These are phyloP conservation scores for Trichoderma sp. DNA, from an alignment of 2,329 filamentous ascomycete species.

Conservation along the genomic window DNA sequence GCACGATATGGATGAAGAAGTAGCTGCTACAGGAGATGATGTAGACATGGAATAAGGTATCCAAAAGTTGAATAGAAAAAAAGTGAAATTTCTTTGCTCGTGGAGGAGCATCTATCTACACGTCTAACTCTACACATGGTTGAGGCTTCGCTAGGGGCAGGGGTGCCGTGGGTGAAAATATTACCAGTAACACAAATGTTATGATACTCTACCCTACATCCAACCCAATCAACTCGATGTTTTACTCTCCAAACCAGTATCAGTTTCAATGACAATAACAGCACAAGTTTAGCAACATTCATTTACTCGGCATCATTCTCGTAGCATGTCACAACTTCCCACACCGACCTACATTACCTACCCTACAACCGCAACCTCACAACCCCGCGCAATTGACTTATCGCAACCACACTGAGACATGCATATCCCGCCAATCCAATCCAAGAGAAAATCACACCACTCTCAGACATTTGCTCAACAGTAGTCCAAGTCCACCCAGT, in stretches of 20 bases:
- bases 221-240: neutral
- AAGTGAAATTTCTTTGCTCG: neutral
- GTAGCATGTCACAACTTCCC: neutral
- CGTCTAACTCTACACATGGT: neutral
- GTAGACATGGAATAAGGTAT: constrained; percentile 19
- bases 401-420: constrained; percentile 9
- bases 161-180: neutral
- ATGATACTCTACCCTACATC: neutral
- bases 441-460: neutral
- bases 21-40: constrained; percentile 27
- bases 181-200: neutral
- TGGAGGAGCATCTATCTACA: neutral
- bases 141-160: neutral
- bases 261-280: neutral
- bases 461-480: constrained; percentile 6
- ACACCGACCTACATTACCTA: neutral
- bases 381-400: neutral
- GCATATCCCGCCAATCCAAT: neutral
- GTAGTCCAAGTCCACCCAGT: neutral
- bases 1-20: constrained; percentile 43
- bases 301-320: neutral
- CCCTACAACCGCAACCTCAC: neutral
- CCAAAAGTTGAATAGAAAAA: neutral
- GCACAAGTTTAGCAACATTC: neutral
- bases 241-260: neutral